Base-by-base conservation (phyloP, 805 yeast genomes). In the Yamadazyma philogaea region DNA sequence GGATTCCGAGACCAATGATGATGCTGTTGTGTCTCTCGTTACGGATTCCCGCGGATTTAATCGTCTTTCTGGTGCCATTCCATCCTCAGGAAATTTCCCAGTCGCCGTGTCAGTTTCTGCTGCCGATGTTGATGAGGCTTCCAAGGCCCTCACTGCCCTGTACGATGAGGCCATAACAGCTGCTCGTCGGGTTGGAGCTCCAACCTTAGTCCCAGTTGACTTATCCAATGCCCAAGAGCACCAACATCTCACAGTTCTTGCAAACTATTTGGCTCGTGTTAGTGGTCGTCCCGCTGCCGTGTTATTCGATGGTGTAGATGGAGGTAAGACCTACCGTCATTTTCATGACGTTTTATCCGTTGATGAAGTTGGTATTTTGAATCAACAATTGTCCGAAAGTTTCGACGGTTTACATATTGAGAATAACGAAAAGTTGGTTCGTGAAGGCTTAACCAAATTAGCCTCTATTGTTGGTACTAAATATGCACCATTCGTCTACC, bases 261-360 rank as follows among this genome's bases (percentile, higher is more conserved):
- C 88, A 37, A 69, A 81, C 33, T 83, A 76, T 39, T 66, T 83
- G 50, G 82, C 90, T 16, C 50, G 60, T 3, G 53, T 63, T 41
- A 61, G 65, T 22, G 70, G 77, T 24, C 64, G 65, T 20, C 85
- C 95, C 3, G 74, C 83, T 11, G 59, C 88, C 43, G 82, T 86
- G 61, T 70, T 87, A 48, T 87, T 83, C 59, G 96, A 90, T 61
- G 97, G 96, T 26, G 72, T 85, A 11, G 74, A 80, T 39, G 81
- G 78, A 44, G 58, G 77, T 45, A 78, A 76, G 48, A 73, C 77
- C 41, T 71, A 64, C 60, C 66, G 75, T 50, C 74, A 70, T 44
- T 68, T 72, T 48, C 54, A 66, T n/a, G 63, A 70, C 42, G 70
- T 73, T 41, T 56, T 72, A 43, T 60, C 77, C 6, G 60, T 73